phyloP scores from a whole-genome alignment of 192 early-diverging fungal genomes.

The Kickxella alabastrina region DNA sequence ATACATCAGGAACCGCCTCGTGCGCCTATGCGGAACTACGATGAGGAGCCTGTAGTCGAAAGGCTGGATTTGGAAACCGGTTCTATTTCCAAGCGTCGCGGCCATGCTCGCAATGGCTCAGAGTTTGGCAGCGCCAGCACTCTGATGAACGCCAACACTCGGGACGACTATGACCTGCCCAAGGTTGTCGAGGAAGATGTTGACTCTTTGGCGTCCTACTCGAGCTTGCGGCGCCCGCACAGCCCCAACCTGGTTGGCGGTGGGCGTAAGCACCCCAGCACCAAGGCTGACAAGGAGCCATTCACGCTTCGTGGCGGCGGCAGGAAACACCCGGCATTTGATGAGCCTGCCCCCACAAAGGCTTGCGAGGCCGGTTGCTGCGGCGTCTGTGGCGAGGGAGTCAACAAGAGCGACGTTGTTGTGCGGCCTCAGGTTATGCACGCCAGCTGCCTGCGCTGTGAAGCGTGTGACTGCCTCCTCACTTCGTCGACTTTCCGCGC shows the following conservation, averaged over 20 bases:
- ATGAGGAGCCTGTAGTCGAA: constrained; percentile 39
- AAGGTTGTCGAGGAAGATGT: constrained; percentile 51
- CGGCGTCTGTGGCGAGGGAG: constrained; percentile 44
- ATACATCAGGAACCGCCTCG: constrained; percentile 10
- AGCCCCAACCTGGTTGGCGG: constrained; percentile 38
- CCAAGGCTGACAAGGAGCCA: constrained; percentile 7
- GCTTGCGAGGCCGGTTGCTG: constrained; percentile 42
- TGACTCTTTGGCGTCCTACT: constrained; percentile 48
- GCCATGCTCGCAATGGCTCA: constrained; percentile 22
- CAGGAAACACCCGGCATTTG: constrained; percentile 15
- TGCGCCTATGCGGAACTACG: constrained; percentile 12
- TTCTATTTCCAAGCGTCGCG: constrained; percentile 40
- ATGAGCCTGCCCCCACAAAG: neutral
- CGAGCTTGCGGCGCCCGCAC: constrained; percentile 17
- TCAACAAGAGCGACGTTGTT: constrained; percentile 36
- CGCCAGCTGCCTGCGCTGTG: constrained; percentile 49
- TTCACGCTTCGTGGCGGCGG: constrained; percentile 39
- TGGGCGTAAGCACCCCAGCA: constrained; percentile 6
- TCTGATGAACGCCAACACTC: constrained; percentile 33
- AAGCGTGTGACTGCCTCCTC: constrained; percentile 47
- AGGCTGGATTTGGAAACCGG: constrained; percentile 41
- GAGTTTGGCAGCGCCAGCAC: constrained; percentile 51
- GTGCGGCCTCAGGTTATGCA: constrained; percentile 50
- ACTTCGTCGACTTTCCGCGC: constrained; percentile 51
- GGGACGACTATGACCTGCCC: constrained; percentile 27